A percentile compares a stretch with the other conserved stretches of the same genome.
Evolutionary conservation across 2,329 filamentous ascomycete genomes (phyloP).

Genomic region (Amylocarpus encephaloides): DNA sequence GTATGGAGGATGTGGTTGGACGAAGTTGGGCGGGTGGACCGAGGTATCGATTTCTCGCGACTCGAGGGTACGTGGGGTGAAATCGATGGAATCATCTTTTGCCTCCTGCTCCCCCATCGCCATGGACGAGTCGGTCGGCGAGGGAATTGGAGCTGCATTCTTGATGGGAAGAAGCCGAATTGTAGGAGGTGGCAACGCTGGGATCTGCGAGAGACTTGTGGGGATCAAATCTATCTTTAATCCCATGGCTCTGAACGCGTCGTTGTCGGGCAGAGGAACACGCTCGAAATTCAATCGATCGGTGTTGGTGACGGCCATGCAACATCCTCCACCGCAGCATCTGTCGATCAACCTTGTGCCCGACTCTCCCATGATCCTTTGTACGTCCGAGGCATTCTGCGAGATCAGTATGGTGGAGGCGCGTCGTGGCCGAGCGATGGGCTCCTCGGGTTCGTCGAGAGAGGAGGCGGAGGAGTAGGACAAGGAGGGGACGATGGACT

Average conservation of each 20-base stretch:
- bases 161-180: conserved; percentile 61
- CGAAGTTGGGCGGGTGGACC: conserved; percentile 76
- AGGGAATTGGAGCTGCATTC: conserved; percentile 32
- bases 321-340: conserved; percentile 61
- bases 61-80: conserved; percentile 25
- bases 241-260: conserved; percentile 73
- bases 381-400: conserved; percentile 55
- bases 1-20: conserved; percentile 91
- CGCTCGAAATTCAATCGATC: conserved; percentile 46
- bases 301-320: conserved; percentile 43
- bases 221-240: conserved; percentile 72
- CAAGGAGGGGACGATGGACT: conserved; percentile 53
- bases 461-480: conserved; percentile 58
- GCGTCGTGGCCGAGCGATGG: conserved; percentile 45
- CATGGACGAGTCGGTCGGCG: conserved; percentile 45
- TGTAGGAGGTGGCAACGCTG: conserved; percentile 68
- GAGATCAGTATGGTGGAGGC: conserved; percentile 65
- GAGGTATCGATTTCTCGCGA: conserved; percentile 43
- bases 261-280: conserved; percentile 65
- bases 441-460: conserved; percentile 41
- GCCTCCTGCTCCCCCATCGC: conserved; percentile 32
- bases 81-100: conserved; percentile 29
- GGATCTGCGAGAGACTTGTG: conserved; percentile 63
- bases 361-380: conserved; percentile 58
- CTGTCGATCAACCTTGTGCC: conserved; percentile 55